Evolutionary conservation across 2,329 filamentous ascomycete species (phyloP), one percentile per base, ranked within the genome.

Genomic region (Monosporascus cannonballus): DNA sequence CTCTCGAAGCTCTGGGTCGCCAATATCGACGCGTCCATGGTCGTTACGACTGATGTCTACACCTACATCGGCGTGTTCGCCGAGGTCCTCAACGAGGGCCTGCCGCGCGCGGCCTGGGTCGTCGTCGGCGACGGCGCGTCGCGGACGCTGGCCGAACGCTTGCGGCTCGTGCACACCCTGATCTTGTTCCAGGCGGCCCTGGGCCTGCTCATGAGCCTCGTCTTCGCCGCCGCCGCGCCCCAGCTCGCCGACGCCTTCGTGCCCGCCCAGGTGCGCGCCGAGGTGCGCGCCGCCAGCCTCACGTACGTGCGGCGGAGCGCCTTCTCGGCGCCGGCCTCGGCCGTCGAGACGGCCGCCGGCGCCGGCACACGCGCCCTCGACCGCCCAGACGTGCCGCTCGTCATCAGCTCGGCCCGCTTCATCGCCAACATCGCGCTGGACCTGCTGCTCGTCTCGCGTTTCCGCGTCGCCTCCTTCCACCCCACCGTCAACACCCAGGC

Each of bases 1-100:
- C 75, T 90, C 0, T 79, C 79, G 48, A 89, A 89, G 61, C 73
- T 88, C 18, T 90, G 85, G 86, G 78, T 90, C 2, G 84, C 85
- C 2, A 78, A 80, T 51, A 86, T 90, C 54, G 76, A 79, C 22
- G 77, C 83, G 0, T 74, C 75, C 1, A 72, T 81, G 56, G 81
- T 87, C 1, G 82, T 79, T 18, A 86, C 81, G 0, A 86, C 82
- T 0, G 83, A 87, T 53, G 72, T 77, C 0, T 88, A 86, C 66
- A 89, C 84, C 0, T 90, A 90, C 65, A 87, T 90, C 54, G 76
- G 79, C 20, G 77, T 83, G 0, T 74, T 89, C 0, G 80, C 78
- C 1, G 83, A 90, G 63, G 84, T 88, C 0, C 67, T 90, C 17
- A 90, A 90, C 57, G 86, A 90, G 64, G 86, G 86, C 0, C 78